phyloP scores from a whole-genome alignment of 2,329 filamentous ascomycete species.

The Diatrype stigma region DNA sequence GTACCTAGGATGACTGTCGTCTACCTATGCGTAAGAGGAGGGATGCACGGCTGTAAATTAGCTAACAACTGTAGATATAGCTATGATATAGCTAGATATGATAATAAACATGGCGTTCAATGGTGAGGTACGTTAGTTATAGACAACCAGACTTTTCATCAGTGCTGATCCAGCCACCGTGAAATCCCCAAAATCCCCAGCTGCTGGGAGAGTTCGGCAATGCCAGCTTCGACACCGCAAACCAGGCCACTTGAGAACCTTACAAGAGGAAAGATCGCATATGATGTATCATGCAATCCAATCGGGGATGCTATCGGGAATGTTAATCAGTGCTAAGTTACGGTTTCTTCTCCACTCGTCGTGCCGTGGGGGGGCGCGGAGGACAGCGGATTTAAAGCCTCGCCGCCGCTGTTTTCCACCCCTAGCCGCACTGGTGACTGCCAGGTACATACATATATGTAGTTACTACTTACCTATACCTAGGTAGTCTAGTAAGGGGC shows the following conservation, averaged over 20 bases:
- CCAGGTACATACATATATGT: too few species aligned
- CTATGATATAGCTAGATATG: too few species aligned
- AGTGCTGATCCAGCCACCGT: too few species aligned
- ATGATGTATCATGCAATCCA: not conserved
- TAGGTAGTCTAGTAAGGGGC: too few species aligned
- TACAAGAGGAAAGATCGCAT: not conserved
- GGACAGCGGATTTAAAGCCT: not conserved
- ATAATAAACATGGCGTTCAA: too few species aligned
- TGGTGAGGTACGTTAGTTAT: too few species aligned
- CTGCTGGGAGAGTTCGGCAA: too few species aligned
- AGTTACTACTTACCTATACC: too few species aligned
- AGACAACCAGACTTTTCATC: too few species aligned
- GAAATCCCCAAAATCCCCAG: too few species aligned
- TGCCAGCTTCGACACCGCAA: not conserved
- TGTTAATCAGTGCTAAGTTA: too few species aligned
- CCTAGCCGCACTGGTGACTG: not conserved
- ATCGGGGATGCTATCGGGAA: not conserved
- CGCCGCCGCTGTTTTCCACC: not conserved
- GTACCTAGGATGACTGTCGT: not conserved
- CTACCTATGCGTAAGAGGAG: not conserved
- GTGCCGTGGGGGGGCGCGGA: not conserved
- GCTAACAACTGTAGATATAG: not conserved
- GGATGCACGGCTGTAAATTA: not conserved
- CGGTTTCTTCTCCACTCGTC: not conserved
- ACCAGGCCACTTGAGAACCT: not conserved